Base-by-base conservation (phyloP, 805 yeast genomes). In the Starmera quercuum region DNA sequence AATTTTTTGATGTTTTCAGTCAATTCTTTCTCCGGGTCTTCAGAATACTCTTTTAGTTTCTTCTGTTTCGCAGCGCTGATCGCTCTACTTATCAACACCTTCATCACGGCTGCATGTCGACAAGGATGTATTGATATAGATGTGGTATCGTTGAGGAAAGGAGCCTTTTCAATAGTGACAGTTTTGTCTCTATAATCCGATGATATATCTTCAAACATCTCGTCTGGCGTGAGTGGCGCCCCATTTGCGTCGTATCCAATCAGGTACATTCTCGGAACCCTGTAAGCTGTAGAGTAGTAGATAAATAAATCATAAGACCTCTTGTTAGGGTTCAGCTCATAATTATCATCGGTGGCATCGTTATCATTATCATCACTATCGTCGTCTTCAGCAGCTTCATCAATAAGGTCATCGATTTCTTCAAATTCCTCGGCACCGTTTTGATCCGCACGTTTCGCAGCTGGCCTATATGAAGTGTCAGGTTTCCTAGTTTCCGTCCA, bases 41-140 rank as follows among this genome's bases (percentile, higher is more conserved):
- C 19, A 36, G 30, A 6, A 18, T 45, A 47, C 8, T 38, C 47
- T 34, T 39, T 40, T 32, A 44, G 38, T 44, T 47, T 53, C 43
- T 46, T 57, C 23, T 46, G 51, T 32, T 50, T 53, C 36, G 65
- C 63, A 10, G 73, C 75, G n/a, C 60, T 50, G 20, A 73, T 73
- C 1, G 95, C 86, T 40, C 78, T 66, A 37, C 76, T 81, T 71
- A 92, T 75, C 41, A 92, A 64, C 29, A 87, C 82, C 47, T 76
- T 78, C 98, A 92, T 92, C 15, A 92, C 98, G 26, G 81, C 76
- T 2, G 97, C 88, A 56, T 92, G 98, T 45, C 81, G 79, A 55
- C 98, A 92, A 2, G 98, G 98, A 54, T 92, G 98, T 32, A 92
- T 90, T 7, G 95, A 84, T 6, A 92, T 87, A 0, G 83, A 68